These are phyloP conservation scores for Plenodomus lindquistii DNA, from an alignment of 2,329 filamentous ascomycete genomes.

Conservation along the genomic window DNA sequence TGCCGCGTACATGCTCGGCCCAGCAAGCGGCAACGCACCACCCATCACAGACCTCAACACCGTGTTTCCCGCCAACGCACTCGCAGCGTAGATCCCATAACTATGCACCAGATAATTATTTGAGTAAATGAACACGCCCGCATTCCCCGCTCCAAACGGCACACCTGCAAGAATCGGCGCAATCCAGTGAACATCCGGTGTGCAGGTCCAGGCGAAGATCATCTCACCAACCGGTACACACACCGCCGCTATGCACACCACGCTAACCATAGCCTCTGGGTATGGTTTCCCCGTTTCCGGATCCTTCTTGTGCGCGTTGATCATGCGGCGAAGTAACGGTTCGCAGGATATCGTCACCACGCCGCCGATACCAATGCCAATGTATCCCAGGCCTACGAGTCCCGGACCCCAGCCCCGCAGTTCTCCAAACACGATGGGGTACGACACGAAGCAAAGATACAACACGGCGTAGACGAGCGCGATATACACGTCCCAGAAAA, in stretches of 20 bases:
- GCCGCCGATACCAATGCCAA: conserved; percentile 68
- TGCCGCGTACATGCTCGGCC: conserved; percentile 61
- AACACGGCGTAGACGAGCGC: conserved; percentile 83
- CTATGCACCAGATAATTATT: conserved; percentile 78
- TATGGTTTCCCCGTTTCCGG: conserved; percentile 72
- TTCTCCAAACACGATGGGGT: conserved; percentile 79
- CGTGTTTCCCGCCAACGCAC: conserved; percentile 77
- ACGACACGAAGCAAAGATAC: conserved; percentile 88
- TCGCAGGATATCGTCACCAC: conserved; percentile 57
- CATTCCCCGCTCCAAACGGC: conserved; percentile 78
- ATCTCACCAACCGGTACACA: conserved; percentile 78
- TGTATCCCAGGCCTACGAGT: conserved; percentile 74
- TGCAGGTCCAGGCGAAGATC: conserved; percentile 82
- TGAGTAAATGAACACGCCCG: conserved; percentile 78
- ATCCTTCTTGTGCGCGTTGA: conserved; percentile 75
- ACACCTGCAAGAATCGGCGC: conserved; percentile 76
- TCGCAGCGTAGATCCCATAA: conserved; percentile 82
- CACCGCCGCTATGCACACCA: conserved; percentile 78
- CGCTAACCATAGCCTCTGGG: conserved; percentile 79
- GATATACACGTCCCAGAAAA: conserved; percentile 73
- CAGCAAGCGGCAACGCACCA: conserved; percentile 77
- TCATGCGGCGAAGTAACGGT: conserved; percentile 74
- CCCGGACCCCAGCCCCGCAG: conserved; percentile 77
- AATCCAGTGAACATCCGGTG: conserved; percentile 84
- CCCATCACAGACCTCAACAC: conserved; percentile 74